Percentiles rank a stretch among this genome's conserved stretches.
These are phyloP conservation scores for Bruguiera parviflora DNA, from an alignment of 345 rosid genomes.

Conservation along the genomic window DNA sequence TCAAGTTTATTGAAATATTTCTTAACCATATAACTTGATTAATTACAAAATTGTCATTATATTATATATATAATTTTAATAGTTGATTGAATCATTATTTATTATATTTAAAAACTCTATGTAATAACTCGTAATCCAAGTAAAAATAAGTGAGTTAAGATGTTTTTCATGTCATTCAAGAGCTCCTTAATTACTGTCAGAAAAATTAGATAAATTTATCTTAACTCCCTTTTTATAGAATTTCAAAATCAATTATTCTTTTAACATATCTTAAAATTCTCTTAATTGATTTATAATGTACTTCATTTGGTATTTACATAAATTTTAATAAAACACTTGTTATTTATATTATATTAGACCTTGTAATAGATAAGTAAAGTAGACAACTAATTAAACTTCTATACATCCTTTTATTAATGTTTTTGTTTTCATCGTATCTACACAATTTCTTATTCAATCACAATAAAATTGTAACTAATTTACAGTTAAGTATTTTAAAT, in stretches of 20 bases:
- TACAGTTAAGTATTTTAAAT: neutral
- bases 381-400: neutral
- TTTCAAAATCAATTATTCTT: neutral
- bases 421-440: neutral
- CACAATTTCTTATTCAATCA: neutral
- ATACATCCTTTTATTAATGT: neutral
- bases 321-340: neutral
- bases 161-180: neutral
- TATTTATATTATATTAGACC: neutral
- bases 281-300: neutral
- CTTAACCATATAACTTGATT: neutral
- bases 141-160: neutral
- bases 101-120: neutral
- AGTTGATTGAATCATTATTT: neutral
- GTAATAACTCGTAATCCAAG: neutral
- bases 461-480: neutral
- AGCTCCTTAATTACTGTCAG: neutral
- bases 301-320: neutral
- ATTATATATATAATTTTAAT: neutral
- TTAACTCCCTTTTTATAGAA: neutral
- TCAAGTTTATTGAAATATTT: neutral
- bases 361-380: neutral
- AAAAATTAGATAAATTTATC: neutral
- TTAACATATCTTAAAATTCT: neutral
- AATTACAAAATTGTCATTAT: neutral